A percentile compares a stretch with the other conserved stretches of the same genome.
Conservation (phyloP, 2,329 filamentous ascomycete genomes). For the Aspergillus neoniger region DNA sequence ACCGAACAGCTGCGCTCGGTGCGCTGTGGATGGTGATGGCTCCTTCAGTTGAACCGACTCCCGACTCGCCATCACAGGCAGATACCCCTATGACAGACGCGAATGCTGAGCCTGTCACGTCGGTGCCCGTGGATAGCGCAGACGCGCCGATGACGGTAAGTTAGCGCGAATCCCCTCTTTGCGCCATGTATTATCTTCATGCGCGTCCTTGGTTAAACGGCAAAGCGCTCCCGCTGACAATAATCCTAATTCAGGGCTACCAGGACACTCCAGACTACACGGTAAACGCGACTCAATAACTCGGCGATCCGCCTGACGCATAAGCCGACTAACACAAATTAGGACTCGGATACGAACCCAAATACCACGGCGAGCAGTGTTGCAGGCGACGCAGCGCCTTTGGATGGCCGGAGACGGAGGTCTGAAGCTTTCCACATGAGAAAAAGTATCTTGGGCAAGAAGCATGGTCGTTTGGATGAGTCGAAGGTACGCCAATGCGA, state of each 20-base stretch:
- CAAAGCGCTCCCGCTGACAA: slow-evolving; percentile 14
- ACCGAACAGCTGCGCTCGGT: slow-evolving; percentile 24
- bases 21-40: slow-evolving; percentile 42
- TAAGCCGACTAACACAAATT: slow-evolving; percentile 11
- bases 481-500: slow-evolving; percentile 68
- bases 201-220: neutral
- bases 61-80: slow-evolving; percentile 45
- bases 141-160: slow-evolving; percentile 47
- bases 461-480: slow-evolving; percentile 87
- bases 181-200: neutral
- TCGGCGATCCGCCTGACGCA: neutral
- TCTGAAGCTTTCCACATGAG: slow-evolving; percentile 87
- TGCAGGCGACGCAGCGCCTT: slow-evolving; percentile 66
- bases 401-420: slow-evolving; percentile 80
- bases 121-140: slow-evolving; percentile 38
- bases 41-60: slow-evolving; percentile 38
- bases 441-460: slow-evolving; percentile 90
- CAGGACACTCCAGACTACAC: slow-evolving; percentile 66
- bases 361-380: slow-evolving; percentile 80
- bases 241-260: slow-evolving; percentile 42
- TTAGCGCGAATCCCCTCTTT: slow-evolving; percentile 8
- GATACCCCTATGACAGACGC: slow-evolving; percentile 52
- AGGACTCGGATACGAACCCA: slow-evolving; percentile 67
- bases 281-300: slow-evolving; percentile 36
- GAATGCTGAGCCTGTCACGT: slow-evolving; percentile 37